Percentiles rank a stretch among this genome's conserved stretches.
phyloP scores from a whole-genome alignment of 352 stramenopile species.

The Pythium oligandrum region DNA sequence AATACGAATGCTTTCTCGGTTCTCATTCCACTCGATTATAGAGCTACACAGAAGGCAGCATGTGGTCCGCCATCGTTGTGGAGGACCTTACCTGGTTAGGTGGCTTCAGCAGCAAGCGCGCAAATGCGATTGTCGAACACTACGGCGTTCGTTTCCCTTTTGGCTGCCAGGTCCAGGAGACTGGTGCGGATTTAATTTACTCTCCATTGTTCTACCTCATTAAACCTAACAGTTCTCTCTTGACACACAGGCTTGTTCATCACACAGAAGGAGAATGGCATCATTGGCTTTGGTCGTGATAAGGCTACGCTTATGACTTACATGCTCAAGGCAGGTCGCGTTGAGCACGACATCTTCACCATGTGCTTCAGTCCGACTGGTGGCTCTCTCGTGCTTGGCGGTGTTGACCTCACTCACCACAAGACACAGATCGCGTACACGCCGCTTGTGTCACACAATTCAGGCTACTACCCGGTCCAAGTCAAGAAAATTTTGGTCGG shows the following conservation, averaged over 20 bases:
- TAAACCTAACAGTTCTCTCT: too few relatives aligned
- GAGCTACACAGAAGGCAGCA: slow-evolving; percentile 87
- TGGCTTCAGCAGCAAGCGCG: slow-evolving; percentile 40
- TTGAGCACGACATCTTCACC: slow-evolving; percentile 70
- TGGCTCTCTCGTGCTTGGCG: slow-evolving; percentile 74
- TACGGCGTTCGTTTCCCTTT: slow-evolving; percentile 75
- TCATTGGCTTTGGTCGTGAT: slow-evolving; percentile 83
- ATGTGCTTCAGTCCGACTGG: slow-evolving; percentile 72
- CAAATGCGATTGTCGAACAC: slow-evolving; percentile 42
- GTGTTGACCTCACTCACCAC: slow-evolving; percentile 74
- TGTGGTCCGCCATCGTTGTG: slow-evolving; percentile 78
- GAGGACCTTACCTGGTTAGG: slow-evolving; percentile 80
- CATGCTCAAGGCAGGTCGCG: slow-evolving; percentile 47
- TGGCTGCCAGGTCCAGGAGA: slow-evolving; percentile 80
- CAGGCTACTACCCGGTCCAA: slow-evolving; percentile 73
- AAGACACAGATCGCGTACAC: slow-evolving; percentile 59
- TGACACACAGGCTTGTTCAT: slow-evolving; percentile 51
- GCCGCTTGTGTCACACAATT: slow-evolving; percentile 39
- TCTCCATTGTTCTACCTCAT: neutral
- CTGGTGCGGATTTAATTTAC: slow-evolving; percentile 15
- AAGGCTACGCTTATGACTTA: slow-evolving; percentile 62
- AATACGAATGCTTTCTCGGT: too few relatives aligned
- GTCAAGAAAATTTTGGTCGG: slow-evolving; percentile 75
- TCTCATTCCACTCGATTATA: slow-evolving; percentile 8
- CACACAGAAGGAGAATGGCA: slow-evolving; percentile 85